Conservation (phyloP, 2,329 filamentous ascomycete genomes). For the Clonostachys solani region DNA sequence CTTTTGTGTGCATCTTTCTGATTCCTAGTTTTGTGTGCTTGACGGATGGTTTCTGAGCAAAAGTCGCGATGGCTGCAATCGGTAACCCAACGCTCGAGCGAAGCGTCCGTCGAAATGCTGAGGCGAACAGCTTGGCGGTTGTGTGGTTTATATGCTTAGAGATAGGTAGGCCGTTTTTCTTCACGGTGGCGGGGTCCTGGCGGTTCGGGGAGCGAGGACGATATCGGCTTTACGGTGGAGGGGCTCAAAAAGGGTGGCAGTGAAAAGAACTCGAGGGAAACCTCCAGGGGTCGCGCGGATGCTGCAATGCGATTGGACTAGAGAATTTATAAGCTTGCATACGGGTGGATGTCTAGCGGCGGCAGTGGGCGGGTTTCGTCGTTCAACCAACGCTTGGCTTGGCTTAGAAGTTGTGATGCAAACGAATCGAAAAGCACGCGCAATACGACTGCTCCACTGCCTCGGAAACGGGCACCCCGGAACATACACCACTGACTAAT, state of each 20-base stretch:
- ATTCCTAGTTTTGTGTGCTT: constrained; percentile 27
- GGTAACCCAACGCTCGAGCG: constrained; percentile 72
- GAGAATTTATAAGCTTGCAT: constrained; percentile 4
- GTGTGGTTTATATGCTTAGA: constrained; percentile 3
- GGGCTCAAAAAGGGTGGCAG: not conserved
- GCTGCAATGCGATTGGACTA: constrained; percentile 3
- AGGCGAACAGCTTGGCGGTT: constrained; percentile 88
- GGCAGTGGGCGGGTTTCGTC: too few species aligned
- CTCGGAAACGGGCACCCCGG: too few species aligned
- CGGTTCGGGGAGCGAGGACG: too few species aligned
- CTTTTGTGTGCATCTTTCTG: constrained; percentile 83
- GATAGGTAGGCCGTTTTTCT: not conserved
- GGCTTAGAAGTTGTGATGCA: too few species aligned
- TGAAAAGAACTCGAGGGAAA: not conserved
- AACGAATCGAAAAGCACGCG: too few species aligned
- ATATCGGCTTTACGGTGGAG: not conserved
- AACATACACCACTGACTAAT: too few species aligned
- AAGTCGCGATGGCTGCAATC: constrained; percentile 62
- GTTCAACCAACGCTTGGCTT: too few species aligned
- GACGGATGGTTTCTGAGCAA: constrained; percentile 49
- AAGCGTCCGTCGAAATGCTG: constrained; percentile 70
- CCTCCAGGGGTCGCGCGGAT: too few species aligned
- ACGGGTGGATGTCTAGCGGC: too few species aligned
- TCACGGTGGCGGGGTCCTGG: too few species aligned
- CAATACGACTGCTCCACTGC: too few species aligned